Evolutionary conservation across 495 filamentous ascomycete species (phyloP).

Genomic region (Lentithecium fluviatile): DNA sequence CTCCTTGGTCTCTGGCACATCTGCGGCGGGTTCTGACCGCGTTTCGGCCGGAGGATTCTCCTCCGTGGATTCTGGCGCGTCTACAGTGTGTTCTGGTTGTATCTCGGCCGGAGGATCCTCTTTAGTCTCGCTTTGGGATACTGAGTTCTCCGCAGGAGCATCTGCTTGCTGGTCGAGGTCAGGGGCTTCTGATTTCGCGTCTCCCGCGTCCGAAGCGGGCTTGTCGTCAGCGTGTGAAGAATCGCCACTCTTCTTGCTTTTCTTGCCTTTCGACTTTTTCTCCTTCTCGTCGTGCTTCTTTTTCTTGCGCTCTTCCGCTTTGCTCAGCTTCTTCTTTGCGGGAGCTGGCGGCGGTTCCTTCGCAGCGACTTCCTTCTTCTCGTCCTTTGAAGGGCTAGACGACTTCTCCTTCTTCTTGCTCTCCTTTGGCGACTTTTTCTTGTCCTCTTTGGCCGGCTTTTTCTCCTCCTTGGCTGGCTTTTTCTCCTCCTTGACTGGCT

Average conservation of each 20-base stretch:
- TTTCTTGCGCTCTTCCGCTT: constrained; percentile 27
- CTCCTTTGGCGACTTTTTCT: constrained; percentile 5
- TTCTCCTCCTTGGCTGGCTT: neutral
- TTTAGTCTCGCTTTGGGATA: neutral
- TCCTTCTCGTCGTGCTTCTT: constrained; percentile 29
- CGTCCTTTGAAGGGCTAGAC: constrained; percentile 6
- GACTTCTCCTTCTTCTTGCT: constrained; percentile 6
- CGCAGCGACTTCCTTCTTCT: constrained; percentile 22
- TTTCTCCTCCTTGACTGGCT: neutral
- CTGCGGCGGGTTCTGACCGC: neutral
- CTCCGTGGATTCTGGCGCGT: neutral
- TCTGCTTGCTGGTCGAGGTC: neutral
- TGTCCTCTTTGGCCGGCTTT: constrained; percentile 2
- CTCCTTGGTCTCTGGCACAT: constrained; percentile 2
- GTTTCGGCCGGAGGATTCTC: neutral
- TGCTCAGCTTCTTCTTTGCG: constrained; percentile 29
- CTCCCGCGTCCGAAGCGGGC: constrained; percentile 4
- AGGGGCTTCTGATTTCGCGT: constrained; percentile 6
- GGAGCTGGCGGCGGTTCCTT: constrained; percentile 7
- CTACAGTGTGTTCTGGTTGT: neutral
- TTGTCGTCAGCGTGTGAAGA: constrained; percentile 9
- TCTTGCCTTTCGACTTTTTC: constrained; percentile 27
- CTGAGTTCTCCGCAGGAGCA: neutral
- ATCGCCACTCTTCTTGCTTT: constrained; percentile 15
- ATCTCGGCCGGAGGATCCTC: neutral